Percentiles rank a stretch among this genome's conserved stretches.
phyloP scores from a whole-genome alignment of 257 asterid genomes.

The Datura wrightii region DNA sequence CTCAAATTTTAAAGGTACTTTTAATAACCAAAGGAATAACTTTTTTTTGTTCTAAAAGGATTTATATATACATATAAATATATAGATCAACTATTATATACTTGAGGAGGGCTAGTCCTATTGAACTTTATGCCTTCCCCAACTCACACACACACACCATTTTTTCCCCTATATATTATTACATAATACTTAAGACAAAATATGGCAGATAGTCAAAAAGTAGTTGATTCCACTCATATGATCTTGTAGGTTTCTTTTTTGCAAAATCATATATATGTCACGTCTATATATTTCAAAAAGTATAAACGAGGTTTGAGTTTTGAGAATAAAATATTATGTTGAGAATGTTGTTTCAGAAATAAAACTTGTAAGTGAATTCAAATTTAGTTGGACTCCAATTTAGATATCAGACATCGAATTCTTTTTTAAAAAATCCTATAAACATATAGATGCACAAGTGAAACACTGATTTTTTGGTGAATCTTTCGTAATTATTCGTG shows the following conservation, averaged over 20 bases:
- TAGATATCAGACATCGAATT: too few species aligned
- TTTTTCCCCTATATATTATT: neutral
- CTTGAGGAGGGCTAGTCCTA: neutral
- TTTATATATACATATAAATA: neutral
- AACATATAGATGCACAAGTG: too few species aligned
- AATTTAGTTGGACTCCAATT: too few species aligned
- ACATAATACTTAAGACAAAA: neutral
- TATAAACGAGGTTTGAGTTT: too few species aligned
- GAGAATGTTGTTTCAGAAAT: too few species aligned
- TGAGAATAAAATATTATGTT: too few species aligned
- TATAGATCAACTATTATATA: neutral
- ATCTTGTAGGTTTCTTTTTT: neutral
- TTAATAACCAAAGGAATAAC: neutral
- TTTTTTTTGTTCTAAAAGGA: neutral
- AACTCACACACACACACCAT: too few species aligned
- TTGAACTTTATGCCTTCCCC: neutral
- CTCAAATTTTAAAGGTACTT: neutral
- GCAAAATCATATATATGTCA: neutral
- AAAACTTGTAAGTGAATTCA: too few species aligned
- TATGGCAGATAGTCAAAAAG: neutral
- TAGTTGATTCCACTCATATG: neutral
- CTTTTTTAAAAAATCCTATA: too few species aligned
- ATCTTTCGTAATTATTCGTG: neutral
- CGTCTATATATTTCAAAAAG: neutral
- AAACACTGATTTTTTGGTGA: neutral